A percentile compares a stretch with the other conserved stretches of the same genome.
These are phyloP conservation scores for Pseudogymnoascus sp. DNA, from an alignment of 2,329 filamentous ascomycete species.

Conservation along the genomic window DNA sequence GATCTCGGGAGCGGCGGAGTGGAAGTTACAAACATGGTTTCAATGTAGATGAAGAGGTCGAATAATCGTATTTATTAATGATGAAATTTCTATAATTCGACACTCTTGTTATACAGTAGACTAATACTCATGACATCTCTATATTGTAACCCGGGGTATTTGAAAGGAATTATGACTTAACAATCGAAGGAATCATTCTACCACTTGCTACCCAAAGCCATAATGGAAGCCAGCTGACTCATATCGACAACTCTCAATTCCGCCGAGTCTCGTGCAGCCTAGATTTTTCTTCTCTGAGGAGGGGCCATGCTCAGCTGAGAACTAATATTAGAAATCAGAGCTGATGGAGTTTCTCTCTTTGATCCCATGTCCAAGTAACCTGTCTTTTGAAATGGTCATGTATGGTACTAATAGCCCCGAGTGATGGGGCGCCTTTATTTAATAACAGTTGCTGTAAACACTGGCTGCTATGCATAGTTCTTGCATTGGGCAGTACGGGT, in stretches of 20 bases:
- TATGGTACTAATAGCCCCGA: neutral
- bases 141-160: neutral
- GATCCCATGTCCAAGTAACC: neutral
- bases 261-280: neutral
- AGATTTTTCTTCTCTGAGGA: neutral
- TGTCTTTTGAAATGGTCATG: neutral
- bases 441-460: neutral
- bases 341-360: neutral
- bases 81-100: neutral
- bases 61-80: neutral
- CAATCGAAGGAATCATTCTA: neutral
- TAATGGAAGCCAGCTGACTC: neutral
- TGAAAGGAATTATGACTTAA: neutral
- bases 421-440: neutral
- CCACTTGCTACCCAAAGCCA: neutral
- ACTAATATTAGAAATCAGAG: neutral
- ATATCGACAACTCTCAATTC: no score
- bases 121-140: neutral
- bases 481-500: neutral
- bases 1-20: neutral
- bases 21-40: neutral
- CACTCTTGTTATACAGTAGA: neutral
- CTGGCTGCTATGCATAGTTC: neutral
- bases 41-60: neutral
- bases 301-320: neutral